A percentile compares a stretch with the other conserved stretches of the same genome.
Conservation (phyloP, 176 grass and related monocot genomes). For the Eragrostis curvula region DNA sequence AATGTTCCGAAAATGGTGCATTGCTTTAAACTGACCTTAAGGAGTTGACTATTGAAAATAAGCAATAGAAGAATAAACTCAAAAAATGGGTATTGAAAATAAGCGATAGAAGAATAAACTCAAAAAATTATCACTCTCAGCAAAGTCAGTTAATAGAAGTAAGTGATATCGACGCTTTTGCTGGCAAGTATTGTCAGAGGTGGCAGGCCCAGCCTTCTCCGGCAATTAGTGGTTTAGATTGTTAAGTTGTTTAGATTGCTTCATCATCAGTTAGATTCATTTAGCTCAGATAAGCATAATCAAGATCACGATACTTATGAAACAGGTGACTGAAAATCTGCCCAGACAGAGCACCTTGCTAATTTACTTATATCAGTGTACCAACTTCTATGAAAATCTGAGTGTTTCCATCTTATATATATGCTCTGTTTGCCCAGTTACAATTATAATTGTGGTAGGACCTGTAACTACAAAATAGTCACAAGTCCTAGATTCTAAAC, state of each 20-base stretch:
- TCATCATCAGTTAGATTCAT: no score
- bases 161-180: no score
- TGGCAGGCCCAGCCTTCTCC: no score
- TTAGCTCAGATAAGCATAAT: no score
- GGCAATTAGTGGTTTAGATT: no score
- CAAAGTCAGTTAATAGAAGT: no score
- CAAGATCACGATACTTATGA: neutral
- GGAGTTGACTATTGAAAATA: no score
- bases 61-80: neutral
- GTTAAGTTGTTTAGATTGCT: no score
- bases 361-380: neutral
- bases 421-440: neutral
- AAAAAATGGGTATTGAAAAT: neutral
- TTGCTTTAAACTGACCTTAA: neutral
- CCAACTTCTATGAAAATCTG: neutral
- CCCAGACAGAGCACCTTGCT: conserved; percentile 13
- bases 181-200: no score
- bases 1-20: neutral
- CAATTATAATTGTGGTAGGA: conserved; percentile 9
- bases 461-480: no score
- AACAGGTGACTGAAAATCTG: conserved; percentile 16
- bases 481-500: neutral
- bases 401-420: neutral
- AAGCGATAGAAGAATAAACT: neutral
- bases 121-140: neutral